Evolutionary conservation across 371 early-diverging fungal genomes (phyloP).

Genomic region (Rhizopus delemar): DNA sequence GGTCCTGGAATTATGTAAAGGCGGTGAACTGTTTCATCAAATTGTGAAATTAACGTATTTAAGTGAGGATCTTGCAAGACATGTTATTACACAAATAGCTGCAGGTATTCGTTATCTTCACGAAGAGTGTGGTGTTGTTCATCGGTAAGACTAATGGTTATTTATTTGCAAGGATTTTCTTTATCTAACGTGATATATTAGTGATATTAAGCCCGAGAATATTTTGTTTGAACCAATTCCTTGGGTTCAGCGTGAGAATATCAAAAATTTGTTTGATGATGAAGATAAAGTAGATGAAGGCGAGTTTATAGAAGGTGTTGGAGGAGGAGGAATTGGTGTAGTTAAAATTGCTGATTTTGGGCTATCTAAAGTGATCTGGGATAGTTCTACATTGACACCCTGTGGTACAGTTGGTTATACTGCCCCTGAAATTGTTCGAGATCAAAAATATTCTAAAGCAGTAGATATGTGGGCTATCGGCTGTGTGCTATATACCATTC

Average conservation of each 20-base stretch:
- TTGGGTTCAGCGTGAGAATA: conserved; percentile 23
- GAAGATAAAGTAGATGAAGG: conserved; percentile 61
- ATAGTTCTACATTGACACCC: conserved; percentile 71
- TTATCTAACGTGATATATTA: conserved; percentile 32
- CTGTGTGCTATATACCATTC: conserved; percentile 77
- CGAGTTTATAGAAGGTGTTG: conserved; percentile 55
- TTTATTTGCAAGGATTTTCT: too few species aligned
- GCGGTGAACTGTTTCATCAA: conserved; percentile 87
- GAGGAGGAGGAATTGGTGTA: conserved; percentile 67
- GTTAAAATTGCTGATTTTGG: conserved; percentile 77
- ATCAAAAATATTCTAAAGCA: conserved; percentile 67
- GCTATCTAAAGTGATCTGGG: conserved; percentile 70
- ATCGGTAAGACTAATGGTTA: conserved; percentile 54
- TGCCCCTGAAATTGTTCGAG: conserved; percentile 75
- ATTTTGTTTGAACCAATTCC: conserved; percentile 70
- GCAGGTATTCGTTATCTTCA: conserved; percentile 90
- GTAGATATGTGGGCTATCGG: conserved; percentile 87
- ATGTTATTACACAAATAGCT: conserved; percentile 88
- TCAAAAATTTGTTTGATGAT: conserved; percentile 22
- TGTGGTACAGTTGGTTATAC: conserved; percentile 82
- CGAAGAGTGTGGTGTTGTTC: conserved; percentile 83
- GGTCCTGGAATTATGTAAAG: conserved; percentile 80
- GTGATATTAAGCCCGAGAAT: conserved; percentile 91
- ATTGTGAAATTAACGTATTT: conserved; percentile 82
- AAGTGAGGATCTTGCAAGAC: conserved; percentile 75